A percentile compares a stretch with the other conserved stretches of the same genome.
Evolutionary conservation across 768 basidiomycete genomes (phyloP).

Genomic region (Russula foetens): DNA sequence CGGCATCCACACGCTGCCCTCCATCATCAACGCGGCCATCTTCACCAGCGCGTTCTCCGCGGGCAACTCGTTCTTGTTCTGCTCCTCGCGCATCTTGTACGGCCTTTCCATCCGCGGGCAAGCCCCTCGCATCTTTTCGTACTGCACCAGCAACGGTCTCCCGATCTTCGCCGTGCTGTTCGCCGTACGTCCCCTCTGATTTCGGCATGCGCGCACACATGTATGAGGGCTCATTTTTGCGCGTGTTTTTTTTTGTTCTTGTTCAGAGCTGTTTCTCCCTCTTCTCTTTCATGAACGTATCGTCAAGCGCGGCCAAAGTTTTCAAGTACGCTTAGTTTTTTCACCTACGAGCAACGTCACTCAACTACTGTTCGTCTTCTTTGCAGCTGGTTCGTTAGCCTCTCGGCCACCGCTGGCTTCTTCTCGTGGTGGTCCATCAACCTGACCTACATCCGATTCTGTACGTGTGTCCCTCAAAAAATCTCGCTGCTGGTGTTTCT

Average conservation of each 20-base stretch:
- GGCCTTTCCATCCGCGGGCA: slow-evolving; percentile 33
- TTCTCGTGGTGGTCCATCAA: slow-evolving; percentile 62
- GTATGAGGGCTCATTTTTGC: too few species aligned
- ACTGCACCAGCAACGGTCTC: slow-evolving; percentile 43
- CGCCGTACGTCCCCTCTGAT: slow-evolving; percentile 18
- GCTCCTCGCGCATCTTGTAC: slow-evolving; percentile 35
- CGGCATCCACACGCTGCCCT: slow-evolving; percentile 58
- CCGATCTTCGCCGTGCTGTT: slow-evolving; percentile 34
- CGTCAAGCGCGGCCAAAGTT: slow-evolving; percentile 43
- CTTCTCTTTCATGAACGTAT: slow-evolving; percentile 59
- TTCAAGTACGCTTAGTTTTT: slow-evolving; percentile 37
- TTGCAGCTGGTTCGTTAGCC: slow-evolving; percentile 57
- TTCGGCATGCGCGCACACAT: too few species aligned
- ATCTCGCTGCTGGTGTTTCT: not conserved
- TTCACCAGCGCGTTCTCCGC: slow-evolving; percentile 70
- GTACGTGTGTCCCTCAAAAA: slow-evolving; percentile 30
- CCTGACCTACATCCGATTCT: slow-evolving; percentile 65
- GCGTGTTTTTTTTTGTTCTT: too few species aligned
- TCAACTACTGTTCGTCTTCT: not conserved
- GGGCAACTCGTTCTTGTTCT: slow-evolving; percentile 58
- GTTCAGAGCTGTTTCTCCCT: slow-evolving; percentile 33
- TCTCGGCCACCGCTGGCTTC: slow-evolving; percentile 63
- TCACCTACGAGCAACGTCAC: too few species aligned
- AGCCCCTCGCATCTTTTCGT: slow-evolving; percentile 36
- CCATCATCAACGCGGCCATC: slow-evolving; percentile 65